Base-by-base conservation (phyloP, 805 yeast genomes). In the Torulaspora microellipsoides region DNA sequence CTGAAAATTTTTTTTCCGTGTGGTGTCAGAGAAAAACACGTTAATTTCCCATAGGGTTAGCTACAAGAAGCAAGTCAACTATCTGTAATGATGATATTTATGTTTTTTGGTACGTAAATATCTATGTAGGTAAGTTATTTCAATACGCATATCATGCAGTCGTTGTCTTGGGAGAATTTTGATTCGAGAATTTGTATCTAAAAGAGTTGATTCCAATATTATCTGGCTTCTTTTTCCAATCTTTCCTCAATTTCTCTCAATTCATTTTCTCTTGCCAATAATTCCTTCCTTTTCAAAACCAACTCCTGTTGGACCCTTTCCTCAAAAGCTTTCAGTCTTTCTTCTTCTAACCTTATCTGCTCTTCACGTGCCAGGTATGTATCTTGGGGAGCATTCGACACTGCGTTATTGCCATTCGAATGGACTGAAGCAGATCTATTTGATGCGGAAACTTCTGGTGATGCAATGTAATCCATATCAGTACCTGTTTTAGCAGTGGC, bases 221-320 rank as follows among this genome's bases (percentile, higher is more conserved):
- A 20, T 20, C 25, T 20, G 4, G 83, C 77, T 60, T 81, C 87
- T 36, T 71, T 73, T 47, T 77, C 75, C 52, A 83, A 70, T 56
- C 87, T 70, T 58, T 77, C 82, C 59, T 81, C 96, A 53, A 88
- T 84, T 52, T 84, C 91, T 56, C 80, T 81, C 60, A 88, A 75
- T 64, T 89, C 96, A 56, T 80, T 77, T 65, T 89, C 97, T 60
- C 95, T 78, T 53, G 81, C 85, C 61, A 85, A 73, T 48, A 89
- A 76, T 65, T 89, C 96, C 58, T 82, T 81, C 55, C 93, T 76
- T 71, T 89, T 86, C 62, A 75, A 73, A 60, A 84, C 71, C 62
- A 89, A 73, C 65, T 88, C 96, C 60, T 83, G 85, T 67, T 89
- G 96, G 20, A 89, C 95, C 55, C 93, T 75, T 65, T 83, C 88